Percentiles rank a stretch among this genome's conserved stretches.
Evolutionary conservation across 2,329 filamentous ascomycete species (phyloP).

Genomic region (Rachicladosporium sp.): DNA sequence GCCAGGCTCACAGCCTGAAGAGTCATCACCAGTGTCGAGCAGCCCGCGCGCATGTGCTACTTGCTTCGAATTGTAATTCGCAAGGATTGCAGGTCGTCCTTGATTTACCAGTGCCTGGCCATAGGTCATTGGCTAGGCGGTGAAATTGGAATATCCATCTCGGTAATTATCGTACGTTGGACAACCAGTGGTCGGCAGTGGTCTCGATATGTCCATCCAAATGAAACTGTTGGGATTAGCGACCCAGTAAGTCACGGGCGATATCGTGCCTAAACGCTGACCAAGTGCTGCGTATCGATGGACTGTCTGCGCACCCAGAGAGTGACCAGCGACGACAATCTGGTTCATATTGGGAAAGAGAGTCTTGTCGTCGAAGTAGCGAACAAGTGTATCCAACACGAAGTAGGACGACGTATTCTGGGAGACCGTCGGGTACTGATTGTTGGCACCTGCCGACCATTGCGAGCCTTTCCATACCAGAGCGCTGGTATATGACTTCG

Average conservation of each 20-base stretch:
- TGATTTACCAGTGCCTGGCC: conserved; percentile 15
- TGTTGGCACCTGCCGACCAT: conserved; percentile 24
- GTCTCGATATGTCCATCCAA: conserved; percentile 22
- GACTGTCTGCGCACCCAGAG: conserved; percentile 24
- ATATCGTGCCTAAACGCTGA: conserved; percentile 12
- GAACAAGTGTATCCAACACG: conserved; percentile 24
- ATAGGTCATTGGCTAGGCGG: conserved; percentile 22
- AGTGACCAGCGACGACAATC: conserved; percentile 26
- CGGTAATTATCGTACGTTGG: conserved; percentile 24
- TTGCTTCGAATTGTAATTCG: conserved; percentile 23
- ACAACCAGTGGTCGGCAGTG: conserved; percentile 19
- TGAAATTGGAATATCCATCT: conserved; percentile 23
- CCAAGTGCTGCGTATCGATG: conserved; percentile 25
- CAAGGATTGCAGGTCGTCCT: conserved; percentile 20
- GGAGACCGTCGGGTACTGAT: conserved; percentile 22
- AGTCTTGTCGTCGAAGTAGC: conserved; percentile 22
- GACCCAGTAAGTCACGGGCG: conserved; percentile 22
- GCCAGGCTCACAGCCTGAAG: conserved; percentile 20
- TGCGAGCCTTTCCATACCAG: conserved; percentile 25
- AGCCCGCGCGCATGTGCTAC: conserved; percentile 24
- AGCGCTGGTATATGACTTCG: conserved; percentile 21
- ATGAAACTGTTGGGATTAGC: conserved; percentile 25
- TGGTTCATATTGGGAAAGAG: conserved; percentile 26
- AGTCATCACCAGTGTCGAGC: conserved; percentile 24
- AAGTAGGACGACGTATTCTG: conserved; percentile 20